A percentile compares a stretch with the other conserved stretches of the same genome.
These are phyloP conservation scores for Penicillium subrubescens DNA, from an alignment of 495 filamentous ascomycete species.

Conservation along the genomic window DNA sequence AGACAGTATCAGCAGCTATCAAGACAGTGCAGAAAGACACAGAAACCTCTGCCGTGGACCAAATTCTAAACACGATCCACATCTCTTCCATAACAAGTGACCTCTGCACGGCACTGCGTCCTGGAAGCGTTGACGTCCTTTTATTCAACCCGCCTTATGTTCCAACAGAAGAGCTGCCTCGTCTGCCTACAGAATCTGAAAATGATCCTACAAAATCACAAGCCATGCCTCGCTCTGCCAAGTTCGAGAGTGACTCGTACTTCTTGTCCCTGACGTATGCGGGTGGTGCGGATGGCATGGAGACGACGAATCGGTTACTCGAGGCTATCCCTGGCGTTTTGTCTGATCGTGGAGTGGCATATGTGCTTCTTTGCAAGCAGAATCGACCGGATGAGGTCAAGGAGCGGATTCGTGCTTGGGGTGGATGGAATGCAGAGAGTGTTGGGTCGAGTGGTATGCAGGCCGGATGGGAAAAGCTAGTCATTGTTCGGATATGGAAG, in stretches of 20 bases:
- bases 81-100: slow-evolving; percentile 67
- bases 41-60: neutral
- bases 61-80: slow-evolving; percentile 38
- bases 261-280: slow-evolving; percentile 86
- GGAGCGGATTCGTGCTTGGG: slow-evolving; percentile 59
- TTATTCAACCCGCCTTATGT: slow-evolving; percentile 98
- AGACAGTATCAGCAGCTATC: slow-evolving; percentile 63
- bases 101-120: slow-evolving; percentile 59
- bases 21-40: slow-evolving; percentile 25
- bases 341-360: slow-evolving; percentile 72
- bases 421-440: slow-evolving; percentile 72
- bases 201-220: slow-evolving; percentile 17
- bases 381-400: slow-evolving; percentile 80
- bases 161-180: slow-evolving; percentile 73
- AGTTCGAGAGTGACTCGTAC: slow-evolving; percentile 72
- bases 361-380: slow-evolving; percentile 85
- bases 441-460: slow-evolving; percentile 81
- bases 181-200: slow-evolving; percentile 37
- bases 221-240: slow-evolving; percentile 31
- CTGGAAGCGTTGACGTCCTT: slow-evolving; percentile 70
- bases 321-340: slow-evolving; percentile 64
- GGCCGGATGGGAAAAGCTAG: slow-evolving; percentile 90
- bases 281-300: slow-evolving; percentile 89
- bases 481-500: slow-evolving; percentile 78
- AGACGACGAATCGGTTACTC: slow-evolving; percentile 79